A percentile compares a stretch with the other conserved stretches of the same genome.
Conservation (phyloP, 31 red algal genomes). For the Endocladia muricata region DNA sequence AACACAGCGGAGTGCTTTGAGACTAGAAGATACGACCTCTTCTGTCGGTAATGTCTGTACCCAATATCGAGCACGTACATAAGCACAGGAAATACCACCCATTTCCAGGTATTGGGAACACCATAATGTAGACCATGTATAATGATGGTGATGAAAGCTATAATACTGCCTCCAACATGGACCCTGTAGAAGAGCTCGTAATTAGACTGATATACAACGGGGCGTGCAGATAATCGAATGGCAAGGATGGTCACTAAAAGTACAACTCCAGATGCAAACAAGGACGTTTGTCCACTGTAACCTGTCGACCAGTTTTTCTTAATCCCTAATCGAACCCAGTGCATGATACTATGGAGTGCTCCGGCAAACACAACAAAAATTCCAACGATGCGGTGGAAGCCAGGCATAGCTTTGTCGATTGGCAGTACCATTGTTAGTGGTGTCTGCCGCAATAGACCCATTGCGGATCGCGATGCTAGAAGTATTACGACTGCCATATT, state of each 20-base stretch:
- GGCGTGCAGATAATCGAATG: conserved; percentile 50
- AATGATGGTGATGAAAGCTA: conserved; percentile 41
- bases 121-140: conserved; percentile 68
- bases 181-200: conserved; percentile 67
- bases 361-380: conserved; percentile 38
- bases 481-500: conserved; percentile 72
- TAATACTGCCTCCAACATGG: conserved; percentile 59
- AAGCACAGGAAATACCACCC: conserved; percentile 61
- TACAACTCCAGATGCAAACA: conserved; percentile 64
- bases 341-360: conserved; percentile 38
- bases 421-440: conserved; percentile 61
- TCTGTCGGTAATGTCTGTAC: conserved; percentile 35
- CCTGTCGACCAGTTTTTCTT: conserved; percentile 57
- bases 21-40: conserved; percentile 69
- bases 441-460: conserved; percentile 63
- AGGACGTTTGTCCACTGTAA: conserved; percentile 28
- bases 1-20: conserved; percentile 76
- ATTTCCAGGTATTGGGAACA: conserved; percentile 77
- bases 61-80: conserved; percentile 70
- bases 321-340: conserved; percentile 38
- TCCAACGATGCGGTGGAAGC: conserved; percentile 63
- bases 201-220: conserved; percentile 46
- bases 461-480: conserved; percentile 44
- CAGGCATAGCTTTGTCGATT: conserved; percentile 81
- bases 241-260: conserved; percentile 33